These are phyloP conservation scores for Juglanconis sp. DNA, from an alignment of 2,329 filamentous ascomycete genomes.

Conservation along the genomic window DNA sequence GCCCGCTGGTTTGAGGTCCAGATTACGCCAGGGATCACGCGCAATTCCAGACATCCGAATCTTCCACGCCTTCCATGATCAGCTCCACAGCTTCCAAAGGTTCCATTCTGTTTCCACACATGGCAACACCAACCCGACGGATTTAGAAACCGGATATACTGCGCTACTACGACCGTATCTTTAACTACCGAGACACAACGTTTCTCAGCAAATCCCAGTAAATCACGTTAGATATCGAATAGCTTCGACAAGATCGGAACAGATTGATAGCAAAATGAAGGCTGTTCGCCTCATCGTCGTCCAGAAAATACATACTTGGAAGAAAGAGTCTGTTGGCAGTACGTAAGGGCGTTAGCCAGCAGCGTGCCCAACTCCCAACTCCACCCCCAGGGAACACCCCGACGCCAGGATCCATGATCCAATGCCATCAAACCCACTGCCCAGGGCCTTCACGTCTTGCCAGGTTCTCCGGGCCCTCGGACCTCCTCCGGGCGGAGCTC, in stretches of 20 bases:
- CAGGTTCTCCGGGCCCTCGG: constrained; percentile 12
- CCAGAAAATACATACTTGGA: too few relatives aligned
- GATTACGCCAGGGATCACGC: constrained; percentile 15
- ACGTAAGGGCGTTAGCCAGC: too few relatives aligned
- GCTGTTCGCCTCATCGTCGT: too few relatives aligned
- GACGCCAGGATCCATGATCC: not conserved
- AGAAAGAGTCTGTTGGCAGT: too few relatives aligned
- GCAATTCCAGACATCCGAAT: not conserved
- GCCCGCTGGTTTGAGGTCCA: constrained; percentile 1
- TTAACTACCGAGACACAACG: too few relatives aligned
- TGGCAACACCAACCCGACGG: constrained; percentile 4
- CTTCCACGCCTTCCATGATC: constrained; percentile 13
- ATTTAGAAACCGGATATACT: not conserved
- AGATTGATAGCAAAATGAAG: too few relatives aligned
- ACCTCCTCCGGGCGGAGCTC: constrained; percentile 11
- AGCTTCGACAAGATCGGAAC: too few relatives aligned
- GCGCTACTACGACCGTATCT: not conserved
- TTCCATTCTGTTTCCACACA: constrained; percentile 18
- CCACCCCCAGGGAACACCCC: not conserved
- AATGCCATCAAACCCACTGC: not conserved
- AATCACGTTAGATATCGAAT: too few relatives aligned
- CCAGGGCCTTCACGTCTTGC: not conserved
- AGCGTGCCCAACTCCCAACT: too few relatives aligned
- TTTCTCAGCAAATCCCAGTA: too few relatives aligned
- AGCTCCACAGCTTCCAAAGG: constrained; percentile 18